Percentiles rank a stretch among this genome's conserved stretches.
Evolutionary conservation across 257 asterid species (phyloP).

Genomic region (Marsdenia floribunda): DNA sequence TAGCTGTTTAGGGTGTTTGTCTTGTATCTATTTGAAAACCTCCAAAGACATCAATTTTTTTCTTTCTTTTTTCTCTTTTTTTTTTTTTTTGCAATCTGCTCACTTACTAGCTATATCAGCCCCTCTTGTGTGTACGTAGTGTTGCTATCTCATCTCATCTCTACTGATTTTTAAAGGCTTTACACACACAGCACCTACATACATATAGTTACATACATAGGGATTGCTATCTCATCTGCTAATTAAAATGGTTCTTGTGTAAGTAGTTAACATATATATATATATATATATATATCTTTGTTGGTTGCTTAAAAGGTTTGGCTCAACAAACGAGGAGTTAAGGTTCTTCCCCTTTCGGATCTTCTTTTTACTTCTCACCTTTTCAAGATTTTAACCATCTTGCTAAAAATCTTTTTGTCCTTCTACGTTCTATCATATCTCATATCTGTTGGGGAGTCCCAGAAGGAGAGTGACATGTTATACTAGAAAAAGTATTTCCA

Average conservation of each 20-base stretch:
- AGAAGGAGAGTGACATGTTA: constrained; percentile 22
- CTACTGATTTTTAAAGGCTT: not conserved
- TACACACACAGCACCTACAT: no score
- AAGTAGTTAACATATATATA: no score
- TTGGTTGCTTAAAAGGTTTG: constrained; percentile 7
- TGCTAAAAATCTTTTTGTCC: constrained; percentile 36
- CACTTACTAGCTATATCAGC: not conserved
- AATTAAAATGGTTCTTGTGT: no score
- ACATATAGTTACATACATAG: no score
- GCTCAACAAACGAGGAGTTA: constrained; percentile 29
- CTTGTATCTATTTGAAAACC: constrained; percentile 7
- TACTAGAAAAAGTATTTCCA: constrained; percentile 6
- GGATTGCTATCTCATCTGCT: no score
- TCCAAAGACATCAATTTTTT: not conserved
- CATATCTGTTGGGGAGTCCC: constrained; percentile 20
- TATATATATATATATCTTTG: not conserved
- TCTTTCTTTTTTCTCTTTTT: no score
- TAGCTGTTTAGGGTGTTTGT: constrained; percentile 31
- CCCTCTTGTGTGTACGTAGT: not conserved
- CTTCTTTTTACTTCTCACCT: constrained; percentile 7
- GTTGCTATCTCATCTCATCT: constrained; percentile 9
- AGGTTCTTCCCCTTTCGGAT: constrained; percentile 18
- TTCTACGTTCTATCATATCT: constrained; percentile 36
- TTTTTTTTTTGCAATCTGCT: no score
- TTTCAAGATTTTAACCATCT: constrained; percentile 9